Base-by-base conservation (phyloP, 768 basidiomycete genomes). In the Lactarius sp. region DNA sequence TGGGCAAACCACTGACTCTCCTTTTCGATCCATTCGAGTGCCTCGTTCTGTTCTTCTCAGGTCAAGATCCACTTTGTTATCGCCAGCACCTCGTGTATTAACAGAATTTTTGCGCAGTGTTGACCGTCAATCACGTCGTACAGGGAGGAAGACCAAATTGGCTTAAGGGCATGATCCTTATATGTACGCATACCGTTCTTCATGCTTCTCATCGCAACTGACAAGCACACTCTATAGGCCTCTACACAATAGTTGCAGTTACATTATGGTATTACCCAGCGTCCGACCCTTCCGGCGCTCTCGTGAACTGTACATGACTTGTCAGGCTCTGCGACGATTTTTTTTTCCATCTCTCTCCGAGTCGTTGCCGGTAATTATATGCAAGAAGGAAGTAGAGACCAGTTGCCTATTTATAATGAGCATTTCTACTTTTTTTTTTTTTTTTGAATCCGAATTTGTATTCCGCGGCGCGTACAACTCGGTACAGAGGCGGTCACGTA, bases 21-120 rank as follows among this genome's bases (percentile, higher is more conserved):
- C 79, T 94, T 41, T 95, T 96, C 70, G 94, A 96, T 72, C 90
- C 92, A 1, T 94, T 89, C 71, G 90, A 95, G 76, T 88, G 89
- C 1, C 77, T 95, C 51, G 85, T 85, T 7, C 71, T 82, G 44
- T 82, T 81, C 71, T 73, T 81, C 16, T 70, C 78, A 44, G 79
- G 78, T 80, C 65, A 58, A 73, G 66, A 36, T 16, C 18, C 39
- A 27, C 27, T 27, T 27, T 27, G 27, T 22, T 2, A 41, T 47
- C 18, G 41, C n/a, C 33, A 14, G 31, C 18, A 57, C 42, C 56
- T 51, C 51, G 39, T 51, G 36, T 36, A 39, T 36, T 39, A 56
- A 52, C 39, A n/a, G 16, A 1, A 7, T 33, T 31, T 58, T 8
- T 16, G 4, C n/a, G 16, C 56, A 87, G 87, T 93, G 18, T 77